phyloP scores from a whole-genome alignment of 2,329 filamentous ascomycete genomes.

The Aspergillus fijiensis region DNA sequence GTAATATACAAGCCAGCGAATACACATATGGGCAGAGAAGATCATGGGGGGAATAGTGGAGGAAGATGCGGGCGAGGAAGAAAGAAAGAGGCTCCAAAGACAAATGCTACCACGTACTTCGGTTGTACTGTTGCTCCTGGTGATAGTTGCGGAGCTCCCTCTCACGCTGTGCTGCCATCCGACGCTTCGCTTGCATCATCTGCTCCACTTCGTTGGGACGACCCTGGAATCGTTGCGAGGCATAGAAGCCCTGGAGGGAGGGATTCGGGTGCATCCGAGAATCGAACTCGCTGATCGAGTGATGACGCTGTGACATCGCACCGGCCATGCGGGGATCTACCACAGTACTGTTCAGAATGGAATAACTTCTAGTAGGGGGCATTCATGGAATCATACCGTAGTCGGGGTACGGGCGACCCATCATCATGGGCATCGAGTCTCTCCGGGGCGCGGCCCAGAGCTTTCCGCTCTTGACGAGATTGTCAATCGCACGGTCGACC shows the following conservation, averaged over 20 bases:
- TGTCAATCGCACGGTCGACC: conserved; percentile 93
- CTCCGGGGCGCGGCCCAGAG: conserved; percentile 73
- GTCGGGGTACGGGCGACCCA: conserved; percentile 58
- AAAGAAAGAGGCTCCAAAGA: conserved; percentile 28
- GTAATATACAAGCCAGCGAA: conserved; percentile 46
- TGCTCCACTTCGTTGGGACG: conserved; percentile 92
- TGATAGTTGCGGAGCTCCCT: conserved; percentile 99
- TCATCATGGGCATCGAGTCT: conserved; percentile 72
- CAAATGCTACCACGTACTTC: conserved; percentile 67
- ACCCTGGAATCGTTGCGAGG: conserved; percentile 85
- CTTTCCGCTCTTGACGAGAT: conserved; percentile 95
- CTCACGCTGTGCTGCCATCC: conserved; percentile 98
- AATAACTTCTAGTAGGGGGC: conserved; percentile 17
- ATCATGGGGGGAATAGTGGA: conserved; percentile 38
- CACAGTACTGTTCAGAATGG: conserved; percentile 26
- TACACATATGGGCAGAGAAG: conserved; percentile 43
- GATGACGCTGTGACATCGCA: conserved; percentile 68
- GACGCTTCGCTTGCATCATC: conserved; percentile 98
- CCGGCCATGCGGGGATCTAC: conserved; percentile 69
- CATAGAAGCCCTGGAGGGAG: conserved; percentile 91
- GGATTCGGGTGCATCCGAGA: conserved; percentile 70
- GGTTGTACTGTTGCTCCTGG: conserved; percentile 99
- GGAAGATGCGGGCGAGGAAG: conserved; percentile 23
- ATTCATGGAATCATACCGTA: conserved; percentile 54
- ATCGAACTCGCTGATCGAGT: conserved; percentile 83